Evolutionary conservation across 179 eudicot species (phyloP), one percentile per base, ranked within the genome.

Genomic region (Vitellaria paradoxa): DNA sequence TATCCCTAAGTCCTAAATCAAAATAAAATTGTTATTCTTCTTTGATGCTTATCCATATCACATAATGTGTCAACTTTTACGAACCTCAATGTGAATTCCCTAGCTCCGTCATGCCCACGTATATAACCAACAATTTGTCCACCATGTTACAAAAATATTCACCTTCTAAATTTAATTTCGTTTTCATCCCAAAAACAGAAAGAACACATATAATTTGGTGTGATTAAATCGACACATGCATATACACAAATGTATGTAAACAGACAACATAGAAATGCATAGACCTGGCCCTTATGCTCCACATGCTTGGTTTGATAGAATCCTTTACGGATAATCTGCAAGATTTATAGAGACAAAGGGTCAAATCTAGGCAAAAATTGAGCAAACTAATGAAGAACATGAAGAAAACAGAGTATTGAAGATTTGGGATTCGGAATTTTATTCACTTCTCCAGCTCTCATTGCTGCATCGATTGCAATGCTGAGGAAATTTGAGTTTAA

Each of bases 291-390:
- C 63, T 59, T 59, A 17, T 59, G 21, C 21, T 59, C 63, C 6
- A 59, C 63, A 59, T 59, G 63, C 63, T 59, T 59, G 21, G 63
- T 59, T 59, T 59, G 63, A 18, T 59, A 59, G 24, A 59, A 59
- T 15, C 63, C 21, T 59, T 59, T 59, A n/a, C 63, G 63, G 23
- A 59, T 59, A 6, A 59, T 59, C 63, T 59, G 63, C 15, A 59
- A 59, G 23, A 59, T 7, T n/a, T 59, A 59, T 0, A 4, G 17
- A 53, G 17, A 53, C 4, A 10, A 7, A 53, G 9, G 57, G 3
- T 53, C 57, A 42, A 1, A 53, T 4, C 57, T 53, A 15, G 14
- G 17, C 57, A 11, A 11, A 53, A 53, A 59, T 1, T n/a, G 6
- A n/a, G 23, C 23, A 59, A 59, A 3, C 18, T n/a, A 7, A 59